phyloP scores from a whole-genome alignment of 2,329 filamentous ascomycete genomes.

The Pseudocercospora musae region DNA sequence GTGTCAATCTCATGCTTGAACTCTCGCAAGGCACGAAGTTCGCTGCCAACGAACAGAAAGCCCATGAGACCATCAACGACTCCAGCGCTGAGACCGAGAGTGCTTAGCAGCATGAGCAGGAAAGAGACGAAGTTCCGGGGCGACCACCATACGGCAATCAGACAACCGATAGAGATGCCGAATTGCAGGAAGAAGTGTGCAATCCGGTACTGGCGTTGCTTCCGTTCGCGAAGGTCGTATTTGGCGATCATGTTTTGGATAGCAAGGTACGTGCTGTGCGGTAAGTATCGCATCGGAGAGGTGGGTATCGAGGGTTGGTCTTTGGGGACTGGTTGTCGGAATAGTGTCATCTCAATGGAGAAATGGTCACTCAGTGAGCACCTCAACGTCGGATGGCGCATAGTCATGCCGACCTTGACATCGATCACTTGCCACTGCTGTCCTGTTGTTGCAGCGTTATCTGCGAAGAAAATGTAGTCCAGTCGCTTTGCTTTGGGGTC shows the following conservation, averaged over 20 bases:
- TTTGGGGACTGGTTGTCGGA: slow-evolving; percentile 34
- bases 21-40: slow-evolving; percentile 78
- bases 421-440: slow-evolving; percentile 66
- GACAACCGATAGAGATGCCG: slow-evolving; percentile 66
- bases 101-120: slow-evolving; percentile 73
- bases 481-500: slow-evolving; percentile 80
- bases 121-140: slow-evolving; percentile 74
- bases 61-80: slow-evolving; percentile 82
- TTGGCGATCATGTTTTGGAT: slow-evolving; percentile 67
- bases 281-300: slow-evolving; percentile 8
- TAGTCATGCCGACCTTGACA: slow-evolving; percentile 73
- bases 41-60: slow-evolving; percentile 78
- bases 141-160: slow-evolving; percentile 82
- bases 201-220: slow-evolving; percentile 69
- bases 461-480: slow-evolving; percentile 86
- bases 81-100: slow-evolving; percentile 71
- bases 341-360: slow-evolving; percentile 77
- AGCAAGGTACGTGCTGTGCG: slow-evolving; percentile 55
- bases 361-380: slow-evolving; percentile 96
- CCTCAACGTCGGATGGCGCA: slow-evolving; percentile 73
- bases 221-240: slow-evolving; percentile 68
- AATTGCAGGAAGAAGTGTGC: slow-evolving; percentile 70
- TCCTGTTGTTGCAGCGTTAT: slow-evolving; percentile 29
- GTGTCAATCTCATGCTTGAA: slow-evolving; percentile 90
- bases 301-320: background rate